Evolutionary conservation across 331 rosid genomes (phyloP).

Genomic region (Spiraea crenata): DNA sequence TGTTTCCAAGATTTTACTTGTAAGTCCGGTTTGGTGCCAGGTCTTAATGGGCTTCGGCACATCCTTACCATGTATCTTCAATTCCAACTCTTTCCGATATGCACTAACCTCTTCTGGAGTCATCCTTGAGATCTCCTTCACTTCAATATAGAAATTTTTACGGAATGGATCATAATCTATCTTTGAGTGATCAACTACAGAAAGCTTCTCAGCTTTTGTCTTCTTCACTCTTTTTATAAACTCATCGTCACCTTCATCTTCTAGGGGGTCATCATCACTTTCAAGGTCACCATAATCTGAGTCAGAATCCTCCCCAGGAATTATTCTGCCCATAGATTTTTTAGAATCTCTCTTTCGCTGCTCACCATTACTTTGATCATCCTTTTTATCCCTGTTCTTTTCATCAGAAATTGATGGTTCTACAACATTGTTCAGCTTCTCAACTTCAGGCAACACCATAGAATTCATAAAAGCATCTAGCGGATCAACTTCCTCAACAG

Average conservation of each 20-base stretch:
- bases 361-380: slow-evolving; percentile 39
- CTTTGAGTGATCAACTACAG: slow-evolving; percentile 92
- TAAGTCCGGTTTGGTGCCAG: slow-evolving; percentile 96
- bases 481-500: slow-evolving; percentile 71
- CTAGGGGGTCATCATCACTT: slow-evolving; percentile 51
- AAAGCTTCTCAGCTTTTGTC: slow-evolving; percentile 92
- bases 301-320: slow-evolving; percentile 94
- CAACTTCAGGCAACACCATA: slow-evolving; percentile 76
- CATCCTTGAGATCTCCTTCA: slow-evolving; percentile 70
- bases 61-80: slow-evolving; percentile 94
- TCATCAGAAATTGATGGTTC: slow-evolving; percentile 32
- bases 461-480: slow-evolving; percentile 89
- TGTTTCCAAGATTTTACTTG: slow-evolving; percentile 77
- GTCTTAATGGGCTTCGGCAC: slow-evolving; percentile 89
- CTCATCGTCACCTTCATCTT: slow-evolving; percentile 93
- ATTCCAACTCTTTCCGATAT: slow-evolving; percentile 74
- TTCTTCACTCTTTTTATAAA: slow-evolving; percentile 96
- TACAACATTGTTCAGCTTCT: slow-evolving; percentile 51
- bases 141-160: slow-evolving; percentile 76
- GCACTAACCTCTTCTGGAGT: slow-evolving; percentile 60
- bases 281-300: slow-evolving; percentile 75
- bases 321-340: slow-evolving; percentile 78
- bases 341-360: slow-evolving; percentile 51
- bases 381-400: slow-evolving; percentile 47
- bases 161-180: slow-evolving; percentile 70